Base-by-base conservation (phyloP, 805 yeast genomes). In the Saccharomycopsis selenospora region DNA sequence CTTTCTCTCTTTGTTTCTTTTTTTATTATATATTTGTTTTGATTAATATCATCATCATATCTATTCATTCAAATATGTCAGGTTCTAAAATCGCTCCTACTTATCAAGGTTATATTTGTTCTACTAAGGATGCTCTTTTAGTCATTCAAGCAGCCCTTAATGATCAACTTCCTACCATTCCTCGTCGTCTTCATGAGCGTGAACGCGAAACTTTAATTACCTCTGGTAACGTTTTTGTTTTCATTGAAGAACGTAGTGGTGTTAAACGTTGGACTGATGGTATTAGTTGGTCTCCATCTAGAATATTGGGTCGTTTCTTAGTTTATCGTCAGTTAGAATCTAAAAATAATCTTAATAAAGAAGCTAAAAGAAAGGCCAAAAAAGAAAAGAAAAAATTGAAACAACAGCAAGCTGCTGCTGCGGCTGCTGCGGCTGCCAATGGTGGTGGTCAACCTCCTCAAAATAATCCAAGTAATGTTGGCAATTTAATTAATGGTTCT, bases 241-340 rank as follows among this genome's bases (percentile, higher is more conserved):
- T 90, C 59, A 76, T 83, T 43, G 96, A 90, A 63, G 87, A 84
- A 56, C 69, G 75, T 10, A 80, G 90, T 0, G 89, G 91, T 2
- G 89, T 90, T 52, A 85, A 85, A 61, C 72, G 98, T 51, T 90
- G 98, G 98, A 90, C 98, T 1, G 98, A 90, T 60, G 96, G 96
- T n/a, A 77, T 86, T 11, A 71, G 90, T 11, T 90, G 98, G 98
- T 80, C 90, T 2, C 96, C 97, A 0, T 83, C 95, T 2, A 71
- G 97, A 43, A 88, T 90, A 36, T 71, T 88, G 24, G 95, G 95
- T 4, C 72, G 93, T 50, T 90, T 90, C 57, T 68, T 90, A 28
- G 81, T 90, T 8, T 90, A 90, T 63, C 75, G 95, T 24, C 95
- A 89, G 61, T 62, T 78, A 29, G 77, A 75, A 53, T 66, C 68